A percentile compares a stretch with the other conserved stretches of the same genome.
These are phyloP conservation scores for Coix lacrymajobi DNA, from an alignment of 176 grass and related monocot genomes.

Conservation along the genomic window DNA sequence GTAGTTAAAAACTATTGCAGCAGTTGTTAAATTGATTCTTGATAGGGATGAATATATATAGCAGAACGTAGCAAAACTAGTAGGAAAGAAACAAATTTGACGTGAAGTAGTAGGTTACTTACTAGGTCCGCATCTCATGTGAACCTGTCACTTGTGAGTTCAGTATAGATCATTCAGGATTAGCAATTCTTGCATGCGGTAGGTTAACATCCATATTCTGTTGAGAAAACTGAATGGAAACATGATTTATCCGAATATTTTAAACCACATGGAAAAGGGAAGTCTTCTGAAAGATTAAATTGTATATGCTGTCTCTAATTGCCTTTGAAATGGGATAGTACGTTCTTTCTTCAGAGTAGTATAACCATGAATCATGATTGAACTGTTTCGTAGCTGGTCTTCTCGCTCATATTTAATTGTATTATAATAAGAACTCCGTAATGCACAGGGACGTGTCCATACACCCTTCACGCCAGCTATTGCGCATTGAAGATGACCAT, in stretches of 20 bases:
- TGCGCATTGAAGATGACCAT: neutral
- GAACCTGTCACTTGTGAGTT: neutral
- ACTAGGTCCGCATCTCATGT: neutral
- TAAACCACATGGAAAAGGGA: neutral
- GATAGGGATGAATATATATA: slow-evolving; percentile 8
- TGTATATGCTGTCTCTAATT: neutral
- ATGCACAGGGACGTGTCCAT: neutral
- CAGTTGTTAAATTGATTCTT: slow-evolving; percentile 21
- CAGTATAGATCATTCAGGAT: neutral
- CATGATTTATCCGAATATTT: neutral
- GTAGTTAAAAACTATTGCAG: neutral
- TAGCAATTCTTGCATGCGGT: slow-evolving; percentile 12
- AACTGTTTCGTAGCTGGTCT: neutral
- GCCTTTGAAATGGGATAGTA: neutral
- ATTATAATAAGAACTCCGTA: neutral
- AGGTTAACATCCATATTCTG: neutral
- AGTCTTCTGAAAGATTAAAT: neutral
- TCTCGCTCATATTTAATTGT: neutral
- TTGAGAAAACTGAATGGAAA: neutral
- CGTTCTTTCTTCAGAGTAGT: neutral
- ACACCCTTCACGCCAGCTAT: neutral
- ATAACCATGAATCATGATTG: neutral
- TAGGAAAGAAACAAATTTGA: neutral
- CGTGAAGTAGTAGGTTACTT: neutral
- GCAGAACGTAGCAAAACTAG: neutral